phyloP scores from a whole-genome alignment of 2,329 filamentous ascomycete species.

The Xylaria sp. region DNA sequence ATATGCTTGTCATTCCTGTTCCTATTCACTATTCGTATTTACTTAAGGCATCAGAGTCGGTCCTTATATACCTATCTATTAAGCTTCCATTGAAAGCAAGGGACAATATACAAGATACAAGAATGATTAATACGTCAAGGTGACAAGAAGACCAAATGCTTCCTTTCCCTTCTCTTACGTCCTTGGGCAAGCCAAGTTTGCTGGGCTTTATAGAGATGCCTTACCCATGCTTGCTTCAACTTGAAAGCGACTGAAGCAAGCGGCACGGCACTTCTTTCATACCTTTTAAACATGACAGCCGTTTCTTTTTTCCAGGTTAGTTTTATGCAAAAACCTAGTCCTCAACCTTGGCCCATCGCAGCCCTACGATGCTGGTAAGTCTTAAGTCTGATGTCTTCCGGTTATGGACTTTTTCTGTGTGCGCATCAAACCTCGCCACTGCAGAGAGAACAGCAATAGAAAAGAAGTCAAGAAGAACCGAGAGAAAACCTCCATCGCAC shows the following conservation, averaged over 20 bases:
- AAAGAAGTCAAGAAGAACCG: slow-evolving; percentile 5
- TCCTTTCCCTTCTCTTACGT: neutral
- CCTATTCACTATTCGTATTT: too few relatives aligned
- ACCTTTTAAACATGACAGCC: neutral
- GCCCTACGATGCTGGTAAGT: neutral
- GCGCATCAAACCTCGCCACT: slow-evolving; percentile 22
- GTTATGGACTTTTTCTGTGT: slow-evolving; percentile 34
- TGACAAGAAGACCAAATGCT: slow-evolving; percentile 3
- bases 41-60: neutral
- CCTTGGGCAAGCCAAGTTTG: neutral
- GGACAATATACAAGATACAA: neutral
- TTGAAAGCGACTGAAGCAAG: slow-evolving; percentile 20
- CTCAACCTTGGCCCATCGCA: neutral
- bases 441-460: slow-evolving; percentile 7
- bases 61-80: neutral
- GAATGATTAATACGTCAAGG: neutral
- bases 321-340: slow-evolving; percentile 4
- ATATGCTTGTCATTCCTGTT: neutral
- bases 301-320: neutral
- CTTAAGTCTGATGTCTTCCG: neutral
- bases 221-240: slow-evolving; percentile 20
- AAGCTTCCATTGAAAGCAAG: neutral
- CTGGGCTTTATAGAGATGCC: neutral
- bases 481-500: neutral
- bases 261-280: slow-evolving; percentile 7